A percentile compares a stretch with the other conserved stretches of the same genome.
Evolutionary conservation across 108 stramenopile species (phyloP).

Genomic region (Cylindrotheca closterium): DNA sequence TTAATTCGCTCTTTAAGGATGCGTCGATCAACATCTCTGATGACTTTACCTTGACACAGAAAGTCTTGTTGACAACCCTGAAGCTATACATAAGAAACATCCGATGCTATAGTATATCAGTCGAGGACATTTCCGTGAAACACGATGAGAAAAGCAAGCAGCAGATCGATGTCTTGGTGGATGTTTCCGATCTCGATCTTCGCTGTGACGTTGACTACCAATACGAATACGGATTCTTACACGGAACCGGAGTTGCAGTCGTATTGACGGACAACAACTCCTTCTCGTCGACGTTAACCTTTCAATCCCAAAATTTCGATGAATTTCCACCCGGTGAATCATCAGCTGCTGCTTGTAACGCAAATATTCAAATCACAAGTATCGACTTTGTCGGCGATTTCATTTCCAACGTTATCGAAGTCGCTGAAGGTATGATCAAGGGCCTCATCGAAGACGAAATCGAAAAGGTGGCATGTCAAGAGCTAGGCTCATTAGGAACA

Average conservation of each 20-base stretch:
- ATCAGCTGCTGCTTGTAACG: conserved; percentile 28
- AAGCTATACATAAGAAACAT: conserved; percentile 19
- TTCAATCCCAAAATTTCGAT: conserved; percentile 38
- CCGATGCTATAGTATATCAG: conserved; percentile 24
- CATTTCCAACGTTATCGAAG: conserved; percentile 37
- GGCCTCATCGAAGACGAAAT: conserved; percentile 44
- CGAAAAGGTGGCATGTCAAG: conserved; percentile 42
- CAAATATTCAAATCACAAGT: conserved; percentile 44
- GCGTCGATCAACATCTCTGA: conserved; percentile 21
- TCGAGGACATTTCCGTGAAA: conserved; percentile 17
- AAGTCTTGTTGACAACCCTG: conserved; percentile 10
- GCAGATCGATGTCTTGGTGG: conserved; percentile 10
- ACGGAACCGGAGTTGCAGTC: conserved; percentile 12
- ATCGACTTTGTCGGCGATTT: conserved; percentile 58
- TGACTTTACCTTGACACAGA: conserved; percentile 17
- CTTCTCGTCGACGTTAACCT: conserved; percentile 25
- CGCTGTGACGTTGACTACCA: conserved; percentile 23
- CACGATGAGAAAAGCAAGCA: conserved; percentile 13
- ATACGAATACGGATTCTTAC: conserved; percentile 29
- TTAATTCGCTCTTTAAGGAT: conserved; percentile 30
- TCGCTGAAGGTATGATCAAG: conserved; percentile 44
- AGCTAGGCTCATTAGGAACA: conserved; percentile 36
- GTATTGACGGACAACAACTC: conserved; percentile 24
- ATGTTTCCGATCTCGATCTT: conserved; percentile 12
- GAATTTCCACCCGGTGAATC: conserved; percentile 32